Conservation (phyloP, 2,329 filamentous ascomycete species). For the Penicillium sp. region DNA sequence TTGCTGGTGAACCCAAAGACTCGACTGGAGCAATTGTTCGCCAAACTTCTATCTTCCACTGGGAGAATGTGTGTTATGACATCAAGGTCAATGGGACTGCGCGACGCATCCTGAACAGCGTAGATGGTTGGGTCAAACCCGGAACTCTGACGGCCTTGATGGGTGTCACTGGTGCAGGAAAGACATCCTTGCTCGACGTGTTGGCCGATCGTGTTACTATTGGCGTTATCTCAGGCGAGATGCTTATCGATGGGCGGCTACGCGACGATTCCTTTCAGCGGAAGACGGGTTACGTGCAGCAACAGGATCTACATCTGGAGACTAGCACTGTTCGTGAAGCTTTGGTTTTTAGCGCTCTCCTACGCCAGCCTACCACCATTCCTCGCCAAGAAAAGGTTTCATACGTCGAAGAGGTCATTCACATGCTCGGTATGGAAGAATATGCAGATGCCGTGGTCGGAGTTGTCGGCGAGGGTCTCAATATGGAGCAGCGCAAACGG, state of each 20-base stretch:
- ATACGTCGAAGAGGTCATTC: slow-evolving; percentile 89
- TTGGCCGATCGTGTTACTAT: slow-evolving; percentile 82
- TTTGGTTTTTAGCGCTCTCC: slow-evolving; percentile 77
- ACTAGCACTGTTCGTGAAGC: slow-evolving; percentile 87
- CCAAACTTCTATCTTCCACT: slow-evolving; percentile 81
- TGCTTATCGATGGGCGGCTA: slow-evolving; percentile 72
- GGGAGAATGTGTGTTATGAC: slow-evolving; percentile 79
- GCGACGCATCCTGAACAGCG: slow-evolving; percentile 76
- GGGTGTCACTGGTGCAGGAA: slow-evolving; percentile 86
- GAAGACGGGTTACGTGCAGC: slow-evolving; percentile 88
- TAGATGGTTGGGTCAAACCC: slow-evolving; percentile 91
- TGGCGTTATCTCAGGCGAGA: slow-evolving; percentile 82
- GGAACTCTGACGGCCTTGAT: slow-evolving; percentile 86
- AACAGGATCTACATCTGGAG: slow-evolving; percentile 83
- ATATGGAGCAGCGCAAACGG: slow-evolving; percentile 67
- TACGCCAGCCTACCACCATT: slow-evolving; percentile 77
- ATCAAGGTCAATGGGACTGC: slow-evolving; percentile 74
- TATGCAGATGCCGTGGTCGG: slow-evolving; percentile 92
- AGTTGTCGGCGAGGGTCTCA: slow-evolving; percentile 75
- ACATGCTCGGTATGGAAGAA: slow-evolving; percentile 82
- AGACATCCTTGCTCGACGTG: slow-evolving; percentile 85
- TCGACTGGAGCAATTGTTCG: slow-evolving; percentile 61
- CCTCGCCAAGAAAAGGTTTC: slow-evolving; percentile 72
- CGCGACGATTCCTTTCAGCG: slow-evolving; percentile 82
- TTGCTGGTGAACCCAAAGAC: slow-evolving; percentile 70